These are phyloP conservation scores for Cyclocybe cylindracea DNA, from an alignment of 768 basidiomycete species.

Conservation along the genomic window DNA sequence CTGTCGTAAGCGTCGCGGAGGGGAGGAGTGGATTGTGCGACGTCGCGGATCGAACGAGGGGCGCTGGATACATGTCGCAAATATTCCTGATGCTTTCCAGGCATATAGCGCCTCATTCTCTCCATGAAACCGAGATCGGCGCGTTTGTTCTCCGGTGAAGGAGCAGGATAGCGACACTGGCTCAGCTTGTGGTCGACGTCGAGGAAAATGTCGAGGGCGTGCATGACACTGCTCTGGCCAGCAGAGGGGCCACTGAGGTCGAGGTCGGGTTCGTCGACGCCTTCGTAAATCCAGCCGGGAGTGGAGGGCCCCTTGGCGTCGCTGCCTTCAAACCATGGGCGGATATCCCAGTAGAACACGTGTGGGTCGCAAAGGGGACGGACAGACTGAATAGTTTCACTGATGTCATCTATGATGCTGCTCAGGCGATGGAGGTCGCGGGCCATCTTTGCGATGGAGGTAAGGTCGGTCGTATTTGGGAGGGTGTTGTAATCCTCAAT, in stretches of 20 bases:
- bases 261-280: slow-evolving; percentile 60
- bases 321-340: slow-evolving; percentile 93
- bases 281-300: slow-evolving; percentile 77
- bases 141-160: slow-evolving; percentile 65
- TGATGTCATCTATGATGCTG: slow-evolving; percentile 71
- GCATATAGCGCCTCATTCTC: slow-evolving; percentile 95
- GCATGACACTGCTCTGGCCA: slow-evolving; percentile 92
- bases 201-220: slow-evolving; percentile 81
- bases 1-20: slow-evolving; percentile 78
- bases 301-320: slow-evolving; percentile 53
- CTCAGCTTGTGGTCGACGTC: slow-evolving; percentile 87
- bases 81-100: slow-evolving; percentile 86
- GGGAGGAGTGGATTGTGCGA: slow-evolving; percentile 56
- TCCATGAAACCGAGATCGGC: slow-evolving; percentile 85
- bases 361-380: slow-evolving; percentile 78
- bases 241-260: slow-evolving; percentile 88
- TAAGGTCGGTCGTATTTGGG: slow-evolving; percentile 63
- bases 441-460: slow-evolving; percentile 66
- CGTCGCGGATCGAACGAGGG: slow-evolving; percentile 62
- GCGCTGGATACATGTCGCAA: slow-evolving; percentile 63
- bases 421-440: slow-evolving; percentile 71
- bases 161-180: slow-evolving; percentile 64
- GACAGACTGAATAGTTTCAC: slow-evolving; percentile 66
- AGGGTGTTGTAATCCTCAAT: slow-evolving; percentile 86
- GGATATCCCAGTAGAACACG: slow-evolving; percentile 85